phyloP scores from a whole-genome alignment of 371 early-diverging fungal species.

The Conidiobolus incongruus region DNA sequence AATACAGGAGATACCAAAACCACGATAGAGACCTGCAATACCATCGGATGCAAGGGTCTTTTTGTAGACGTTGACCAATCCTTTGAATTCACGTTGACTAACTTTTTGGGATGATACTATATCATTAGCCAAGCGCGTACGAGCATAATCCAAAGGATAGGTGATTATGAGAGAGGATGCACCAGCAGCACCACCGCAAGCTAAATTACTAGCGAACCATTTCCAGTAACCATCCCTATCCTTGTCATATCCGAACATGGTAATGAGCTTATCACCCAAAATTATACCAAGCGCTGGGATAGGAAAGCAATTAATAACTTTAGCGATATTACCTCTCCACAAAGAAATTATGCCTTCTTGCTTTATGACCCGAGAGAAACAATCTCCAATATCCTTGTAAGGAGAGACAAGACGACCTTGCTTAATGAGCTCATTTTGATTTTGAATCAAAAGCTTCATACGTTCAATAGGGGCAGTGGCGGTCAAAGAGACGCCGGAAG shows the following conservation, averaged over 20 bases:
- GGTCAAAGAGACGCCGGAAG: conserved; percentile 80
- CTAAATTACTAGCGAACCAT: conserved; percentile 47
- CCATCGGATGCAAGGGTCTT: conserved; percentile 43
- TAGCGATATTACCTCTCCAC: conserved; percentile 44
- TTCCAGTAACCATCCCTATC: too few species aligned
- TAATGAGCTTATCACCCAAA: conserved; percentile 55
- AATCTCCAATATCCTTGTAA: conserved; percentile 43
- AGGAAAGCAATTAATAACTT: conserved; percentile 58
- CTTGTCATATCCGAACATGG: conserved; percentile 37
- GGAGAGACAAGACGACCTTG: conserved; percentile 23
- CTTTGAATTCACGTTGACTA: conserved; percentile 59
- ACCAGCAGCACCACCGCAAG: conserved; percentile 54
- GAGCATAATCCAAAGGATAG: conserved; percentile 51
- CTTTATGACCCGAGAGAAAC: too few species aligned
- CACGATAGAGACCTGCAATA: conserved; percentile 66
- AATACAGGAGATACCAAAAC: conserved; percentile 56
- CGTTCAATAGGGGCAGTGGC: conserved; percentile 63
- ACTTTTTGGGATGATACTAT: conserved; percentile 23
- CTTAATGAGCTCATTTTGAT: conserved; percentile 44
- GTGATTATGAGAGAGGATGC: conserved; percentile 43
- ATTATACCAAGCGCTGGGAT: conserved; percentile 61
- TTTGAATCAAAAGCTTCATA: conserved; percentile 49
- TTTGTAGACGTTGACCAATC: conserved; percentile 57
- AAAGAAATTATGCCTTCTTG: conserved; percentile 39
- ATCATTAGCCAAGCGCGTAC: conserved; percentile 51